Conservation (phyloP, 2,329 filamentous ascomycete species). For the Akanthomyces muscarius region DNA sequence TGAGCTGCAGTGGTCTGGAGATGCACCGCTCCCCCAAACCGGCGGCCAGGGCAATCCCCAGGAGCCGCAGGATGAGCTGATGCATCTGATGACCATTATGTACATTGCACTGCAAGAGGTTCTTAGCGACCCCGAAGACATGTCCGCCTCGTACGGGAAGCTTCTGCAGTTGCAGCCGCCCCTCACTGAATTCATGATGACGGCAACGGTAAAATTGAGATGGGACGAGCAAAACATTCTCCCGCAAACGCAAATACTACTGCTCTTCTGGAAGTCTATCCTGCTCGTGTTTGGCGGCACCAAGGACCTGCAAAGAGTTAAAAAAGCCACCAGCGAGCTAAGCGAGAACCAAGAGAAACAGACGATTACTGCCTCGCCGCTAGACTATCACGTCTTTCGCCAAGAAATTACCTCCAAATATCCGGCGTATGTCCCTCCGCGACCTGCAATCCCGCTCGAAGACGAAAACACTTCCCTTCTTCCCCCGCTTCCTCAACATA, state of each 20-base stretch:
- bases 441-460: slow-evolving; percentile 77
- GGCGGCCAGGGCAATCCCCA: slow-evolving; percentile 36
- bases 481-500: slow-evolving; percentile 75
- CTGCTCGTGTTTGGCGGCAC: slow-evolving; percentile 81
- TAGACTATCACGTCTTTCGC: slow-evolving; percentile 94
- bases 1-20: slow-evolving; percentile 51
- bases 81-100: slow-evolving; percentile 61
- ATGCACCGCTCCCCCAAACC: slow-evolving; percentile 35
- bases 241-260: slow-evolving; percentile 66
- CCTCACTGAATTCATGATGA: slow-evolving; percentile 68
- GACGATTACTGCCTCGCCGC: slow-evolving; percentile 85
- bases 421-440: slow-evolving; percentile 88
- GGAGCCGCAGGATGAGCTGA: slow-evolving; percentile 55
- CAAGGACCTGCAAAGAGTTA: slow-evolving; percentile 67
- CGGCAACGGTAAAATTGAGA: slow-evolving; percentile 62
- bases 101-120: slow-evolving; percentile 57
- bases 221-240: slow-evolving; percentile 65
- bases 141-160: slow-evolving; percentile 44
- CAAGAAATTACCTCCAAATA: slow-evolving; percentile 98
- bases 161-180: slow-evolving; percentile 59
- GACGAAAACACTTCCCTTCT: slow-evolving; percentile 87
- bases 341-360: slow-evolving; percentile 62
- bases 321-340: slow-evolving; percentile 64
- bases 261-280: slow-evolving; percentile 89
- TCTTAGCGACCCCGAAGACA: slow-evolving; percentile 47